phyloP scores from a whole-genome alignment of 495 filamentous ascomycete species.

The Aspergillus cristatus region DNA sequence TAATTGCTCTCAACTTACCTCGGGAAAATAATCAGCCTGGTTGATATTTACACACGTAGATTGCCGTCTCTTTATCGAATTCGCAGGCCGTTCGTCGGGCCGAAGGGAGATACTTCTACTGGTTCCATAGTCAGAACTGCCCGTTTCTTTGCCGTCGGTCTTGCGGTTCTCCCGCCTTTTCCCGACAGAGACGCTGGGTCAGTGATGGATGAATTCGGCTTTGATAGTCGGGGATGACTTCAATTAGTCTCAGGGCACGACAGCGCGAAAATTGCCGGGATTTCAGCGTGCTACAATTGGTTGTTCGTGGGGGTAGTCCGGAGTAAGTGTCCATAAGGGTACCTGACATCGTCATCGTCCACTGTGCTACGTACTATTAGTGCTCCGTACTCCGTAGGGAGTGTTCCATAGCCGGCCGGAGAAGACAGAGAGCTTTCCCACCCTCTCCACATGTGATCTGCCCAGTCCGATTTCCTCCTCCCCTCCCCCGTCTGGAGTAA shows the following conservation, averaged over 20 bases:
- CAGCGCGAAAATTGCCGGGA: conserved; percentile 20
- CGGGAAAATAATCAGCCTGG: conserved; percentile 20
- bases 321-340: too few relatives aligned
- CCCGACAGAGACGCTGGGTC: conserved; percentile 4
- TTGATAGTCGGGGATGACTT: conserved; percentile 3
- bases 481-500: too few relatives aligned
- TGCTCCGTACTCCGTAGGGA: too few relatives aligned
- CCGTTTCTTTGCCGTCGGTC: not conserved
- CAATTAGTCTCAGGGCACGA: conserved; percentile 1
- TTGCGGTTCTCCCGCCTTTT: conserved; percentile 10
- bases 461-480: too few relatives aligned
- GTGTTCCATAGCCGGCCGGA: too few relatives aligned
- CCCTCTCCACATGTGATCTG: conserved; percentile 2
- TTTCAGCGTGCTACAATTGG: too few relatives aligned
- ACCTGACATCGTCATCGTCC: too few relatives aligned
- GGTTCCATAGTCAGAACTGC: not conserved
- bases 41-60: not conserved
- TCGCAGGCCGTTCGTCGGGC: conserved; percentile 13
- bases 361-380: too few relatives aligned
- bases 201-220: conserved; percentile 8
- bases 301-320: not conserved
- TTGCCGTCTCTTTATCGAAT: not conserved
- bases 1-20: too few relatives aligned
- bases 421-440: too few relatives aligned
- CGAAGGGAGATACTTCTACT: conserved; percentile 4